Evolutionary conservation across 495 filamentous ascomycete species (phyloP).

Genomic region (Xylaria bambusicola): DNA sequence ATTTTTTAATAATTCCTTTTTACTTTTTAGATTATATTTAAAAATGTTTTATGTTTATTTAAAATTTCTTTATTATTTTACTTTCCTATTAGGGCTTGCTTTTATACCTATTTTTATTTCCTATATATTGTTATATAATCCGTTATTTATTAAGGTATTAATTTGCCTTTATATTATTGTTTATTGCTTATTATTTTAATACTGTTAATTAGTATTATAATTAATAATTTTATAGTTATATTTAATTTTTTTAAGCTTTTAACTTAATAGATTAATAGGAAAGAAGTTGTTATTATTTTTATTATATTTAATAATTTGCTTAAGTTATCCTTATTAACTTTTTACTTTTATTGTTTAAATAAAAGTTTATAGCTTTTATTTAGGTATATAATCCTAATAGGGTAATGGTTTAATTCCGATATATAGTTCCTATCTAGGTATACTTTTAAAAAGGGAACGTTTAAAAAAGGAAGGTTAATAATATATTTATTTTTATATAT

Average conservation of each 20-base stretch:
- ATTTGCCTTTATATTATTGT: background rate
- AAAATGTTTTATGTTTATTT: background rate
- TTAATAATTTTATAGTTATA: background rate
- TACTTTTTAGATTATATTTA: background rate
- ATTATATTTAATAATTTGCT: background rate
- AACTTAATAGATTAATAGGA: background rate
- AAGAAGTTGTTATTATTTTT: background rate
- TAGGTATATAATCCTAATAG: background rate
- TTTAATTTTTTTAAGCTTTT: background rate
- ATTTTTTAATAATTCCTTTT: constrained; percentile 3
- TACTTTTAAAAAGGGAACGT: background rate
- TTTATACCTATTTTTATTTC: background rate
- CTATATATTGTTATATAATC: background rate
- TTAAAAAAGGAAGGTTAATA: background rate
- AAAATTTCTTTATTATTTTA: background rate
- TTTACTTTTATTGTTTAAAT: background rate
- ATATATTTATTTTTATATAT: background rate
- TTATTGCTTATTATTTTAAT: constrained; percentile 4
- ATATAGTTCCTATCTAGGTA: background rate
- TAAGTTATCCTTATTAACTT: background rate
- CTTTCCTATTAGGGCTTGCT: background rate
- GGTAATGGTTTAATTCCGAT: background rate
- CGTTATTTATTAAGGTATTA: background rate
- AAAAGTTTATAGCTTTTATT: background rate
- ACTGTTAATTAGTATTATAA: background rate